Evolutionary conservation across 352 stramenopile species (phyloP), one percentile per base, ranked within the genome.

Genomic region (Sclerospora graminicola): DNA sequence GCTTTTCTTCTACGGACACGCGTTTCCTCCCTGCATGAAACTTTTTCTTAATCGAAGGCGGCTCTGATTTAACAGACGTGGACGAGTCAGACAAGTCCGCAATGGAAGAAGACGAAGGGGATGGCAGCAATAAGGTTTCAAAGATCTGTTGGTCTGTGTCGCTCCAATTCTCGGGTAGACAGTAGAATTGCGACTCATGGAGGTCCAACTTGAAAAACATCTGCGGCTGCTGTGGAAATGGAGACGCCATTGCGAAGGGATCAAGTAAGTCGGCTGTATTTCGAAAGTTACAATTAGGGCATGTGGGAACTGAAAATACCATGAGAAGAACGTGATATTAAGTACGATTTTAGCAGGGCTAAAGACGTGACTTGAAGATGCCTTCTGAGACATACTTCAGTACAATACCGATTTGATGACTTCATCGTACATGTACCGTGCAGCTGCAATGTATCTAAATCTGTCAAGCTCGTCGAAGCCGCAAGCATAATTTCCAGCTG

Each of bases 71-170:
- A 18, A 42, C 37, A 30, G 35, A 43, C 19, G 52, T 37, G 2
- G 33, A 39, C 14, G 41, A 52, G 30, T 57, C 41, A 15, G 47
- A 52, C n/a, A 36, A 45, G 46, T 48, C 46, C 7, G 41, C 37
- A 23, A 57, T 31, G 6, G 48, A 57, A 16, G 54, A 57, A 13
- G 54, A 58, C 9, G 21, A 37, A n/a, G 54, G 48, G 14, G 41
- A 49, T 8, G 48, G 48, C 31, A 70, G 55, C 39, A 76, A 34
- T 33, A 76, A 37, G 11, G 34, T 66, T 52, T 76, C 65, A 45
- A 74, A 63, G 48, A 74, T 74, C 43, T 57, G 55, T 39, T 74
- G 63, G 39, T 74, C 63, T 9, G 51, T 65, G 37, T 67, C 51
- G 39, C 44, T 69, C 63, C 63, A 74, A 39, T 65, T 49, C 30